Conservation (phyloP, 257 asterid genomes). For the Scutellaria baicalensis region DNA sequence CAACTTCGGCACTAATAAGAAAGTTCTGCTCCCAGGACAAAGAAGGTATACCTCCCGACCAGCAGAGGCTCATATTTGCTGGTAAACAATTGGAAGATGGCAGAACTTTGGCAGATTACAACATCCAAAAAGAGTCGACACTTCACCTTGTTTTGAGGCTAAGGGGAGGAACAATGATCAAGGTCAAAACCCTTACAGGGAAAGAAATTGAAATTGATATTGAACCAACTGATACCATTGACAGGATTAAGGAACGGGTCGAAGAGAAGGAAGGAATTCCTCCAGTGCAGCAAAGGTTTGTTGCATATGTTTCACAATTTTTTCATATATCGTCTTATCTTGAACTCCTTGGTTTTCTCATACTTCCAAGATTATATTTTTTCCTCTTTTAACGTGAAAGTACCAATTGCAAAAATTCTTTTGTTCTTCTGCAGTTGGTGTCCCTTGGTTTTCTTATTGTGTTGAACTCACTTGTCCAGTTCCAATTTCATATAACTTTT, state of each 20-base stretch:
- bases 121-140: constrained; percentile 45
- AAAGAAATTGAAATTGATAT: constrained; percentile 69
- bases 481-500: background rate
- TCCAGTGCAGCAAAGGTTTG: constrained; percentile 62
- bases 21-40: constrained; percentile 49
- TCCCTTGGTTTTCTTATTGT: background rate
- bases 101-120: constrained; percentile 37
- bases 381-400: background rate
- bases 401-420: background rate
- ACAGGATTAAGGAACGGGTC: constrained; percentile 58
- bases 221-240: constrained; percentile 60
- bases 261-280: constrained; percentile 77
- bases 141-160: constrained; percentile 61
- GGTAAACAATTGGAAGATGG: constrained; percentile 48
- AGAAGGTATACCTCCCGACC: constrained; percentile 56
- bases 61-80: constrained; percentile 43
- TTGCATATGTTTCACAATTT: background rate
- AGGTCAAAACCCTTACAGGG: constrained; percentile 66
- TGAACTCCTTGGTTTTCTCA: background rate
- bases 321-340: background rate
- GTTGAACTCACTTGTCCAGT: background rate
- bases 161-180: constrained; percentile 71
- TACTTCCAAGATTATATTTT: background rate
- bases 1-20: background rate
- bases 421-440: background rate